Conservation (phyloP, 192 early-diverging fungal species). For the Podila minutissima region DNA sequence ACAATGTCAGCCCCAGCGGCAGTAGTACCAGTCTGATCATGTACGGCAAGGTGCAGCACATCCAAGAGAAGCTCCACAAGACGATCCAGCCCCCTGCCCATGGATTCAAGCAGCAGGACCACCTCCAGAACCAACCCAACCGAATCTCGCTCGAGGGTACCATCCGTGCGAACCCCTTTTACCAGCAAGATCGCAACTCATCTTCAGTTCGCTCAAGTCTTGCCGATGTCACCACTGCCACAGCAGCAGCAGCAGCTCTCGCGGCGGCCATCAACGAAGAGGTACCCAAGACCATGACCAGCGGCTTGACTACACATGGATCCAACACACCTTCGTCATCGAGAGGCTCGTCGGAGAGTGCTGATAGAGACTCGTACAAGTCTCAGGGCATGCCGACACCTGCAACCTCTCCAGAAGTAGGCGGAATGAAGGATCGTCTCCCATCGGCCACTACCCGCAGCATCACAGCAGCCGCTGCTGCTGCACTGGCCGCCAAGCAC, state of each 20-base stretch:
- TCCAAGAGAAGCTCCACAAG: slow-evolving; percentile 34
- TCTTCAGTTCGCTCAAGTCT: slow-evolving; percentile 39
- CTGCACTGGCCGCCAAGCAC: slow-evolving; percentile 39
- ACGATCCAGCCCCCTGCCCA: slow-evolving; percentile 19
- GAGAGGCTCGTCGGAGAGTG: background rate
- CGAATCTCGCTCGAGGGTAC: slow-evolving; percentile 47
- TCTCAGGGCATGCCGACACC: slow-evolving; percentile 29
- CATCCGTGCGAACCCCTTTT: slow-evolving; percentile 50
- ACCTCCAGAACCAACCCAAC: slow-evolving; percentile 40
- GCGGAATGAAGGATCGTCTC: slow-evolving; percentile 28
- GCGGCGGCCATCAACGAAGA: background rate
- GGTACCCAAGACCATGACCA: background rate
- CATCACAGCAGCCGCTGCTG: slow-evolving; percentile 29
- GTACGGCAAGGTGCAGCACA: slow-evolving; percentile 29
- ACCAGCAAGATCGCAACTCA: slow-evolving; percentile 45
- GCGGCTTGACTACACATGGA: background rate
- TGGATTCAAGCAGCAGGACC: slow-evolving; percentile 46
- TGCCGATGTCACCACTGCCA: slow-evolving; percentile 31
- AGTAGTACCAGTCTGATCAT: slow-evolving; percentile 44
- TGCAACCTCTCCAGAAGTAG: slow-evolving; percentile 42
- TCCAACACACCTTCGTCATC: background rate
- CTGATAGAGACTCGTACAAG: background rate
- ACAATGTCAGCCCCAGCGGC: slow-evolving; percentile 20
- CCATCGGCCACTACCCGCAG: slow-evolving; percentile 44
- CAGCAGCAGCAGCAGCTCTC: slow-evolving; percentile 18